Evolutionary conservation across 2,329 filamentous ascomycete species (phyloP).

Genomic region (Pseudohalonectria lignicola): DNA sequence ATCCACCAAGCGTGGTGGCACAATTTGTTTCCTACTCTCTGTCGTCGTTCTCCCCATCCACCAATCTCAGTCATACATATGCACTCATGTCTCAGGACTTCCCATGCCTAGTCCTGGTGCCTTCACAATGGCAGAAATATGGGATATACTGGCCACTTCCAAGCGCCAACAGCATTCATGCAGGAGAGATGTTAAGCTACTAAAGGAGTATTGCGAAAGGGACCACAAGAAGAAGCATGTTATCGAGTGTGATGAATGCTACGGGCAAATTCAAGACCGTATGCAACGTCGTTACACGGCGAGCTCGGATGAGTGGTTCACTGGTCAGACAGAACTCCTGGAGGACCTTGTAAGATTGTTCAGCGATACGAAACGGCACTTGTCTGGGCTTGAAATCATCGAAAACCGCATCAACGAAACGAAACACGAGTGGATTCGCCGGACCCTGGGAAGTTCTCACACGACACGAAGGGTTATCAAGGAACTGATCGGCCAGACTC

Average conservation of each 20-base stretch:
- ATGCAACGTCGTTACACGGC: slow-evolving; percentile 29
- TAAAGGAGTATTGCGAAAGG: slow-evolving; percentile 29
- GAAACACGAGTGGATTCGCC: slow-evolving; percentile 36
- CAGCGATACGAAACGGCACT: slow-evolving; percentile 31
- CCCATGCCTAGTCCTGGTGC: no score
- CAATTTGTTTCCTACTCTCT: no score
- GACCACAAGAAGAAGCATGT: slow-evolving; percentile 31
- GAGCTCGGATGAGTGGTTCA: slow-evolving; percentile 37
- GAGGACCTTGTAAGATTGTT: slow-evolving; percentile 38
- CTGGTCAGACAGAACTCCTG: slow-evolving; percentile 34
- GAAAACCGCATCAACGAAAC: slow-evolving; percentile 39
- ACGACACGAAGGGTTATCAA: slow-evolving; percentile 11
- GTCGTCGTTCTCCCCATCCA: no score
- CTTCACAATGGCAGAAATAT: slow-evolving; percentile 14
- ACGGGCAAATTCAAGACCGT: slow-evolving; percentile 31
- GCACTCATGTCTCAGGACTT: no score
- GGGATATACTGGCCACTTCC: slow-evolving; percentile 9
- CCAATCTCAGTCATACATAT: no score
- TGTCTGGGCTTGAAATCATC: slow-evolving; percentile 30
- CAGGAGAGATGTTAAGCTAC: slow-evolving; percentile 26
- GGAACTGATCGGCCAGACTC: slow-evolving; percentile 5
- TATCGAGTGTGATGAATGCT: slow-evolving; percentile 35
- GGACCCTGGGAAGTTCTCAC: slow-evolving; percentile 11
- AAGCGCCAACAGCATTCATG: slow-evolving; percentile 16
- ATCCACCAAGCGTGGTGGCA: no score